Evolutionary conservation across 805 yeast species (phyloP).

Genomic region (Saturnispora zaruensis): DNA sequence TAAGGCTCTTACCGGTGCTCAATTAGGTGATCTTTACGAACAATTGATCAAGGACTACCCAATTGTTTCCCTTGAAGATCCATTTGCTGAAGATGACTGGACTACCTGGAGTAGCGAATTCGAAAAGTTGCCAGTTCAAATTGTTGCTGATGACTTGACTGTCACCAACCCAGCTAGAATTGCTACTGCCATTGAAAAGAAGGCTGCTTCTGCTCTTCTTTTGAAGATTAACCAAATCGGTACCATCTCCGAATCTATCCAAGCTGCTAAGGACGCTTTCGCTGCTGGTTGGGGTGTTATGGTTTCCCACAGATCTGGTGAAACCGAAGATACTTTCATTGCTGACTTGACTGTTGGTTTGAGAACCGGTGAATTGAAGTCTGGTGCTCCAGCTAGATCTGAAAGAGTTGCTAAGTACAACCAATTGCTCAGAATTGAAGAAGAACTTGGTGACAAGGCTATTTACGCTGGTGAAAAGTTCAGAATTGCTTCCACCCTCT

Average conservation of each 20-base stretch:
- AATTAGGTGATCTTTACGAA: slow-evolving; percentile 79
- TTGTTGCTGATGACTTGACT: slow-evolving; percentile 97
- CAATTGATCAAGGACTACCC: slow-evolving; percentile 83
- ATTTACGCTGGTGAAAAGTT: slow-evolving; percentile 89
- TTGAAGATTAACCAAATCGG: slow-evolving; percentile 99
- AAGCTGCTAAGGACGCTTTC: slow-evolving; percentile 93
- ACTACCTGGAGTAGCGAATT: slow-evolving; percentile 91
- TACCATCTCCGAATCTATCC: slow-evolving; percentile 89
- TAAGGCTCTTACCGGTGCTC: slow-evolving; percentile 83
- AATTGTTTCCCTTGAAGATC: slow-evolving; percentile 97
- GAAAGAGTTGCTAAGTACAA: slow-evolving; percentile 99
- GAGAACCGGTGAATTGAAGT: slow-evolving; percentile 97
- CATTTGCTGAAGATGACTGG: slow-evolving; percentile 99
- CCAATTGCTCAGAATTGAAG: slow-evolving; percentile 98
- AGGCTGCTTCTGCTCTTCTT: slow-evolving; percentile 89
- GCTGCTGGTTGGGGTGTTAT: slow-evolving; percentile 98
- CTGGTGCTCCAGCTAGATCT: slow-evolving; percentile 99
- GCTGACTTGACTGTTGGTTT: slow-evolving; percentile 97
- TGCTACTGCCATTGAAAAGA: slow-evolving; percentile 91
- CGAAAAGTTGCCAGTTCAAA: slow-evolving; percentile 68
- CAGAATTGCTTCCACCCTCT: slow-evolving; percentile 44
- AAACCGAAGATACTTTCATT: slow-evolving; percentile 97
- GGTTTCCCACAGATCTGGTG: slow-evolving; percentile 99
- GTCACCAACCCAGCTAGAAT: slow-evolving; percentile 96
- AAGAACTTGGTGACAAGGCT: slow-evolving; percentile 97